These are phyloP conservation scores for Phoenix roebelenii DNA, from an alignment of 176 grass and related monocot genomes.

Conservation along the genomic window DNA sequence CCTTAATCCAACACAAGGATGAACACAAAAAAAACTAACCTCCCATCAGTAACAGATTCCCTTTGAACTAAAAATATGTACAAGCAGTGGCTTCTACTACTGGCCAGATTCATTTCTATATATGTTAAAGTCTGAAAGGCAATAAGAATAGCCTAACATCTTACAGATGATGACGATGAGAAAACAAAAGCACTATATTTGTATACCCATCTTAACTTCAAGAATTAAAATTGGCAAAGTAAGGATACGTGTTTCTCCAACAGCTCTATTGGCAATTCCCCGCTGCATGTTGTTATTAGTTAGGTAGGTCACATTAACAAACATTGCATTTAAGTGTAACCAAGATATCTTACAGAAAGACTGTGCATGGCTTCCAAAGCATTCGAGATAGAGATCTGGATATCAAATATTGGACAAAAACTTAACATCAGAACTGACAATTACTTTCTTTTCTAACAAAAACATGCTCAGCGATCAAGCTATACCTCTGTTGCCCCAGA, in stretches of 20 bases:
- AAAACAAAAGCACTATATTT: neutral
- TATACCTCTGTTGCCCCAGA: slow-evolving; percentile 72
- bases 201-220: slow-evolving; percentile 11
- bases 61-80: slow-evolving; percentile 79
- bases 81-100: slow-evolving; percentile 87
- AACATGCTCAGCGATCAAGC: slow-evolving; percentile 20
- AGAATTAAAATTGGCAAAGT: slow-evolving; percentile 22
- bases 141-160: too few relatives aligned
- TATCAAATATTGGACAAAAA: slow-evolving; percentile 3
- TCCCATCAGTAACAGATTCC: slow-evolving; percentile 43
- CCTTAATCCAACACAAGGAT: neutral
- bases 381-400: slow-evolving; percentile 54
- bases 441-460: neutral
- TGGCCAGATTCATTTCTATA: slow-evolving; percentile 77
- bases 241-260: slow-evolving; percentile 87
- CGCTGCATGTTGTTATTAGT: slow-evolving; percentile 37
- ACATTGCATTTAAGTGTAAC: neutral
- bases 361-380: slow-evolving; percentile 49
- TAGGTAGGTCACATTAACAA: neutral
- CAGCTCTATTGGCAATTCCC: slow-evolving; percentile 88
- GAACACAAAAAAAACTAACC: slow-evolving; percentile 23
- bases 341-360: slow-evolving; percentile 60
- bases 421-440: too few relatives aligned
- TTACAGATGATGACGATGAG: too few relatives aligned
- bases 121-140: slow-evolving; percentile 21